Percentiles rank a stretch among this genome's conserved stretches.
phyloP scores from a whole-genome alignment of 371 early-diverging fungal species.

The Mucor velutinosus region DNA sequence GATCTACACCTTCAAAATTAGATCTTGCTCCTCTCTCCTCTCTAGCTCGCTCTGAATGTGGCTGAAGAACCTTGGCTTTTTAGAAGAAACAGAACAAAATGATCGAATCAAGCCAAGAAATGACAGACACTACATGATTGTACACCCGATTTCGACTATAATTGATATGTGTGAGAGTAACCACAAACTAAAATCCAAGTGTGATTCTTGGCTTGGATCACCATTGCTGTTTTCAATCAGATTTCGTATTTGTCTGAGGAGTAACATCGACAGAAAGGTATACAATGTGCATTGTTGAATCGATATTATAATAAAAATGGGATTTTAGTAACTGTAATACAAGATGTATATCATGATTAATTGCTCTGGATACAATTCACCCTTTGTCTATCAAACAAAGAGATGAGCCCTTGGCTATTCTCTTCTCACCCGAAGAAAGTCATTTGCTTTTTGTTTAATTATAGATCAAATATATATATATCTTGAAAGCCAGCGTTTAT shows the following conservation, averaged over 20 bases:
- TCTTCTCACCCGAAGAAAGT: neutral
- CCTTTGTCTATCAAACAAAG: neutral
- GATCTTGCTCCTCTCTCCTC: neutral
- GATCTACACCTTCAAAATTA: neutral
- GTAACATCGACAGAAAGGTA: slow-evolving; percentile 1
- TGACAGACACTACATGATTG: neutral
- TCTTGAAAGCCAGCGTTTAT: slow-evolving; percentile 4
- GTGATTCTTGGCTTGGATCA: neutral
- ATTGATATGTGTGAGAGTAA: neutral
- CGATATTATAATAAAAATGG: neutral
- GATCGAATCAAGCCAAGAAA: neutral
- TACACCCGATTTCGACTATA: neutral
- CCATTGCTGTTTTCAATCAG: neutral
- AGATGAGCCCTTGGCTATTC: neutral
- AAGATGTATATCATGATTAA: neutral
- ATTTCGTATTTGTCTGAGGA: slow-evolving; percentile 13
- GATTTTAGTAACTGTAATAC: neutral
- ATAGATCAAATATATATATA: neutral
- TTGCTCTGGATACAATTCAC: neutral
- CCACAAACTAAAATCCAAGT: neutral
- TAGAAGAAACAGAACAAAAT: neutral
- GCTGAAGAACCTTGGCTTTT: neutral
- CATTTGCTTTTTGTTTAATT: neutral
- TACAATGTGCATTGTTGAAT: slow-evolving; percentile 1
- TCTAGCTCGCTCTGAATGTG: neutral